Percentiles rank a stretch among this genome's conserved stretches.
These are phyloP conservation scores for Zoysia pacifica DNA, from an alignment of 176 grass and related monocot genomes.

Conservation along the genomic window DNA sequence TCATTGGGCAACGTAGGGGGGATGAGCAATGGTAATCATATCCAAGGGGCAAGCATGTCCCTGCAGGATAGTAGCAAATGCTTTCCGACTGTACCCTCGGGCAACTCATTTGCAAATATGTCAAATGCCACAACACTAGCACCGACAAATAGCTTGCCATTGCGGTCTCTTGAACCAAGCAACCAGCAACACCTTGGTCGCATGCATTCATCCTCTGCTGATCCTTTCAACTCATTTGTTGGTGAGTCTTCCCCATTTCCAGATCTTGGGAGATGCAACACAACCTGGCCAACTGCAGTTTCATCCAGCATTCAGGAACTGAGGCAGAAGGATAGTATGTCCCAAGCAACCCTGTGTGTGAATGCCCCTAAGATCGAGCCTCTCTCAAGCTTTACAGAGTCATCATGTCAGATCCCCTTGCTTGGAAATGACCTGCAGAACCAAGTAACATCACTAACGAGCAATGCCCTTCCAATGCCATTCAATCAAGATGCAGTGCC, in stretches of 20 bases:
- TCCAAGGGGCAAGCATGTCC: constrained; percentile 43
- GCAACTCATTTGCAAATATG: constrained; percentile 50
- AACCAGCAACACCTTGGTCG: constrained; percentile 45
- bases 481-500: constrained; percentile 37
- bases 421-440: constrained; percentile 52
- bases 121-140: constrained; percentile 40
- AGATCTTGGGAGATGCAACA: constrained; percentile 49
- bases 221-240: constrained; percentile 43
- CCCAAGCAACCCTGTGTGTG: constrained; percentile 41
- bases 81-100: constrained; percentile 42
- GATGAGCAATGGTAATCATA: constrained; percentile 45
- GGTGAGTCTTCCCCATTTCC: constrained; percentile 46
- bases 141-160: constrained; percentile 35
- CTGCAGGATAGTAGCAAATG: constrained; percentile 41
- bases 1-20: constrained; percentile 41
- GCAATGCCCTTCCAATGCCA: constrained; percentile 30
- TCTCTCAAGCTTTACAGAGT: not conserved
- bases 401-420: constrained; percentile 31
- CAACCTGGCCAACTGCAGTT: constrained; percentile 57
- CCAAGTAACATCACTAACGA: constrained; percentile 36
- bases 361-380: constrained; percentile 42
- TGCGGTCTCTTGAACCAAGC: constrained; percentile 43
- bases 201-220: constrained; percentile 44
- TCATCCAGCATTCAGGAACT: constrained; percentile 49
- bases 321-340: constrained; percentile 46